Conservation (phyloP, 371 early-diverging fungal genomes). For the Mortierella sp. region DNA sequence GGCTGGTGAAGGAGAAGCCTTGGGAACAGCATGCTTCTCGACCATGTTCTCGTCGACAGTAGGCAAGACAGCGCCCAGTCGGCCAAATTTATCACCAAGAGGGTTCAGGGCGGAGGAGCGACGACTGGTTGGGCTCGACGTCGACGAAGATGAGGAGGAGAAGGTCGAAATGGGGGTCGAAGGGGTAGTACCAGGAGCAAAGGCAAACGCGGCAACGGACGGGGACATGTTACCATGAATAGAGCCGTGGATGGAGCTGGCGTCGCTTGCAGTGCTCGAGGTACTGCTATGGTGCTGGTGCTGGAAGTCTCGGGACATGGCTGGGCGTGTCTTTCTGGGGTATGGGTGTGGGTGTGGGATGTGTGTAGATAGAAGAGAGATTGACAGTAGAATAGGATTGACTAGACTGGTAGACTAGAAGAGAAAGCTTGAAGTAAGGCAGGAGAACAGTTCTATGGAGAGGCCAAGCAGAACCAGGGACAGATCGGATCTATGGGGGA, state of each 20-base stretch:
- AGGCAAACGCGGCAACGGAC: neutral
- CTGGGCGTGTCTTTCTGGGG: too few relatives aligned
- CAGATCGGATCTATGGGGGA: neutral
- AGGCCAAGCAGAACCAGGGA: neutral
- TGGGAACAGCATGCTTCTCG: neutral
- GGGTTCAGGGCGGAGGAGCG: conserved; percentile 1
- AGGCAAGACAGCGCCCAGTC: neutral
- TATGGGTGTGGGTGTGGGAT: too few relatives aligned
- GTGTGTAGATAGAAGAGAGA: too few relatives aligned
- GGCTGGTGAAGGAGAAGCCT: neutral
- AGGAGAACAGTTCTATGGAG: neutral
- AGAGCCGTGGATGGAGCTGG: too few relatives aligned
- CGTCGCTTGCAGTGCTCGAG: too few relatives aligned
- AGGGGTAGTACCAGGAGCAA: too few relatives aligned
- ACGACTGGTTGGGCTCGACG: neutral
- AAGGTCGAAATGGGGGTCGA: neutral
- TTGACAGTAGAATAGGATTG: too few relatives aligned
- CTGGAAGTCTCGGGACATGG: too few relatives aligned
- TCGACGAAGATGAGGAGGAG: neutral
- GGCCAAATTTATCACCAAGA: neutral
- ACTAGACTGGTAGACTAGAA: too few relatives aligned
- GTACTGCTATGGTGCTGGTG: too few relatives aligned
- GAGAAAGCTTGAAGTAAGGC: neutral
- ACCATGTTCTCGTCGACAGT: conserved; percentile 1
- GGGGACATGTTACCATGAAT: neutral